These are phyloP conservation scores for Saturnispora ahearnii DNA, from an alignment of 805 yeast genomes.

Conservation along the genomic window DNA sequence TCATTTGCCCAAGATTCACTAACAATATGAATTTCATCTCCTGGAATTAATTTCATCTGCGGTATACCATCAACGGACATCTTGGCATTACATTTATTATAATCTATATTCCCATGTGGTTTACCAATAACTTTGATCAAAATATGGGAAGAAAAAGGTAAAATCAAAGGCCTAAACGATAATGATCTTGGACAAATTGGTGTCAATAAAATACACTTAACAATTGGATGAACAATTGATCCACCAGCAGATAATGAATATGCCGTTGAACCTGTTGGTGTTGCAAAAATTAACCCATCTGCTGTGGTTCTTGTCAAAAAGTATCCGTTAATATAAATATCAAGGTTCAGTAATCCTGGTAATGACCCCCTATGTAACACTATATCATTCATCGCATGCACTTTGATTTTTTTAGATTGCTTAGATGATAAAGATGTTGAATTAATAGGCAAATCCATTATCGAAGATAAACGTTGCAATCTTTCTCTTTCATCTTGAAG, in stretches of 20 bases:
- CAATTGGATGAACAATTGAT: constrained; percentile 82
- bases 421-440: constrained; percentile 11
- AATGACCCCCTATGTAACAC: constrained; percentile 80
- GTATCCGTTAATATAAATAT: constrained; percentile 76
- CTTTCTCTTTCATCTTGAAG: constrained; percentile 9
- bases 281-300: constrained; percentile 76
- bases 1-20: constrained; percentile 57
- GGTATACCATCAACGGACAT: constrained; percentile 80
- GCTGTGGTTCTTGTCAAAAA: constrained; percentile 85
- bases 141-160: constrained; percentile 73
- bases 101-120: constrained; percentile 25
- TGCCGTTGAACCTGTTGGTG: constrained; percentile 96
- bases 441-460: constrained; percentile 14
- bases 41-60: constrained; percentile 55
- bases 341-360: constrained; percentile 77
- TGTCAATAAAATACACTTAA: constrained; percentile 71
- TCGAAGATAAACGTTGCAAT: constrained; percentile 8
- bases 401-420: constrained; percentile 13
- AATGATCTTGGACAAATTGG: constrained; percentile 90
- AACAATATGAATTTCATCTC: constrained; percentile 71
- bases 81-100: constrained; percentile 34
- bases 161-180: constrained; percentile 79
- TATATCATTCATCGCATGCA: constrained; percentile 87
- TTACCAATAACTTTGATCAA: constrained; percentile 50
- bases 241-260: constrained; percentile 88